Conservation (phyloP, 2,329 filamentous ascomycete genomes). For the Sordariomycetes sp. region DNA sequence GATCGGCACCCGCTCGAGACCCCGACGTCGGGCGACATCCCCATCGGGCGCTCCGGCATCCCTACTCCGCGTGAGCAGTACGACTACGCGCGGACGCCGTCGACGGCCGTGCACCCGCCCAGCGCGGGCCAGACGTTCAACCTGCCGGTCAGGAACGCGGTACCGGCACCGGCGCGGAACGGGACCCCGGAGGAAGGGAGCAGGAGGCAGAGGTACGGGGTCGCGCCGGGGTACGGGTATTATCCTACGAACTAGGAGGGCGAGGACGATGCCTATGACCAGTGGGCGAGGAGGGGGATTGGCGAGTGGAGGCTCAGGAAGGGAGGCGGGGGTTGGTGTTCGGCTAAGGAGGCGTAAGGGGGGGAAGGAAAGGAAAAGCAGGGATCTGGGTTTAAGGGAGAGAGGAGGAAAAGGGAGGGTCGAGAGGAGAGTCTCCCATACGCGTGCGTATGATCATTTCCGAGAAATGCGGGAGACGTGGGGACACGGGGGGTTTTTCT, state of each 20-base stretch:
- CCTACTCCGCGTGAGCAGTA: conserved; percentile 41
- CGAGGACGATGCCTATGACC: not conserved
- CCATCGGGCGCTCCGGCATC: conserved; percentile 47
- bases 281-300: conserved; percentile 7
- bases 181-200: conserved; percentile 41
- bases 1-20: conserved; percentile 30
- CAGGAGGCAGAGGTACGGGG: conserved; percentile 42
- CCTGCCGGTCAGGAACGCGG: conserved; percentile 54
- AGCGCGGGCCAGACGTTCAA: conserved; percentile 36
- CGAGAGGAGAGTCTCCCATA: not conserved
- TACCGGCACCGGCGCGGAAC: conserved; percentile 48
- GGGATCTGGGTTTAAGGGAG: not conserved
- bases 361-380: not conserved
- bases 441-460: not conserved
- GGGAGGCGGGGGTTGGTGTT: not conserved
- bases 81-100: conserved; percentile 34
- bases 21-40: conserved; percentile 64
- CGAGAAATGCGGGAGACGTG: not conserved
- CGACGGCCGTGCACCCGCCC: conserved; percentile 22
- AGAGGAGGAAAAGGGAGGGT: not conserved
- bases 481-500: not conserved
- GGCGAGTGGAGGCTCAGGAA: not conserved
- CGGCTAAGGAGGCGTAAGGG: not conserved
- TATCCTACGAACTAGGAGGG: conserved; percentile 3
- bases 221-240: conserved; percentile 31